Conservation (phyloP, 116 monocot species). For the Dioscorea cayenensis region DNA sequence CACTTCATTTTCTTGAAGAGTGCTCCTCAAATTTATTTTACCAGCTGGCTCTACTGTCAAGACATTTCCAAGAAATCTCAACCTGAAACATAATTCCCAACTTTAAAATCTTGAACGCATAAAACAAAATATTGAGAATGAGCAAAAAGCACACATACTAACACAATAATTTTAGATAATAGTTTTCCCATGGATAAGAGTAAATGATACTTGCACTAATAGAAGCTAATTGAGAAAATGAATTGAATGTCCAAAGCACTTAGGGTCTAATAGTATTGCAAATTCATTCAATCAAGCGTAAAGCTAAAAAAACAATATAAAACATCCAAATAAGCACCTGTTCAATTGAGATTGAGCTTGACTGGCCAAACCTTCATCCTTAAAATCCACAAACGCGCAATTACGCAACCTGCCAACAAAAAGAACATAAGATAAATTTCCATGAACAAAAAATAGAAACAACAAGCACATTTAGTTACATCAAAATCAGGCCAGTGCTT, state of each 20-base stretch:
- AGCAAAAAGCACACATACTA: neutral
- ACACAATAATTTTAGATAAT: neutral
- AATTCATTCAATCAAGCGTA: neutral
- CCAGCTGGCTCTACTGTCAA: slow-evolving; percentile 67
- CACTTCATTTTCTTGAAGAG: slow-evolving; percentile 20
- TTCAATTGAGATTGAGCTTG: slow-evolving; percentile 62
- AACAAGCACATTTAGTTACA: neutral
- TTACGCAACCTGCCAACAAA: slow-evolving; percentile 43
- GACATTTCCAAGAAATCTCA: slow-evolving; percentile 82
- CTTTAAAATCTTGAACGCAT: neutral
- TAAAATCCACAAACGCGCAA: slow-evolving; percentile 70
- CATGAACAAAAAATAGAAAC: neutral
- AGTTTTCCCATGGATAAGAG: too few species aligned
- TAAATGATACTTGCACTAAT: too few species aligned
- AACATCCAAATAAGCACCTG: slow-evolving; percentile 23
- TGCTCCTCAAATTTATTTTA: slow-evolving; percentile 19
- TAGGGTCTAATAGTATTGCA: neutral
- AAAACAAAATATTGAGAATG: neutral
- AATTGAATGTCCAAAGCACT: too few species aligned
- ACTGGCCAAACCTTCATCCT: slow-evolving; percentile 44
- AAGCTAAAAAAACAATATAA: neutral
- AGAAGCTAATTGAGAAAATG: too few species aligned
- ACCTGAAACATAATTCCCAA: slow-evolving; percentile 25
- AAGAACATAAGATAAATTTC: neutral
- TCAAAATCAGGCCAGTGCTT: too few species aligned